Evolutionary conservation across 2,329 filamentous ascomycete species (phyloP), one percentile per base, ranked within the genome.

Genomic region (Xylariales sp.): DNA sequence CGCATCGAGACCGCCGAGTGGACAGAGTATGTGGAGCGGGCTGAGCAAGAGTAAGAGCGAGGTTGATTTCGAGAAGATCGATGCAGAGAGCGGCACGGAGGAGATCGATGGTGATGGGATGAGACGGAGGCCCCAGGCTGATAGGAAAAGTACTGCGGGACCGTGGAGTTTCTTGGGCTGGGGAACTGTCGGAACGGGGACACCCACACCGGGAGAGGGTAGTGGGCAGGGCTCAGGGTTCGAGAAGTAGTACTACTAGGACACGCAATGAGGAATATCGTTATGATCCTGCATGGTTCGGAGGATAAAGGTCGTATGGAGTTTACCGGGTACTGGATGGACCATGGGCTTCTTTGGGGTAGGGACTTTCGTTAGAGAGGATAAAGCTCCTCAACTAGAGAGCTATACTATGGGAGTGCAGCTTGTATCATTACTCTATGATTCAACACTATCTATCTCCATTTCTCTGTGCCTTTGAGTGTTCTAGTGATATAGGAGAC

Each of bases 61-160:
- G 59, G 79, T 78, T 15, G 91, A 95, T 53, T 96, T 96, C 57
- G 89, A 95, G 57, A 86, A 88, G 60, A 87, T 94, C 51, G 86
- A 93, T 47, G 80, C 82, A 24, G 85, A 90, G 57, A 84, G 81
- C 54, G 74, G 74, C 8, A 68, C 68, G 19, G 81, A 78, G 55
- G 76, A 78, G 33, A 70, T 68, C 22, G 69, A 53, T 8, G 55
- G 53, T 14, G 54, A 65, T 19, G 48, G 52, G 36, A 46, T 57
- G 43, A 51, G 67, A 46, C 48, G 52, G 46, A 44, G 51, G 31
- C 31, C 39, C 9, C 39, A 45, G 42, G 49, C 46, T 37, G 55
- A 43, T 35, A 43, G 32, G 40, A 39, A 20, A 40, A 44, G 51
- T 20, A 25, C 20, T 22, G 32, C 36, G 27, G 40, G 27, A 9